These are phyloP conservation scores for Calonectria multiphialidica DNA, from an alignment of 2,329 filamentous ascomycete genomes.

Conservation along the genomic window DNA sequence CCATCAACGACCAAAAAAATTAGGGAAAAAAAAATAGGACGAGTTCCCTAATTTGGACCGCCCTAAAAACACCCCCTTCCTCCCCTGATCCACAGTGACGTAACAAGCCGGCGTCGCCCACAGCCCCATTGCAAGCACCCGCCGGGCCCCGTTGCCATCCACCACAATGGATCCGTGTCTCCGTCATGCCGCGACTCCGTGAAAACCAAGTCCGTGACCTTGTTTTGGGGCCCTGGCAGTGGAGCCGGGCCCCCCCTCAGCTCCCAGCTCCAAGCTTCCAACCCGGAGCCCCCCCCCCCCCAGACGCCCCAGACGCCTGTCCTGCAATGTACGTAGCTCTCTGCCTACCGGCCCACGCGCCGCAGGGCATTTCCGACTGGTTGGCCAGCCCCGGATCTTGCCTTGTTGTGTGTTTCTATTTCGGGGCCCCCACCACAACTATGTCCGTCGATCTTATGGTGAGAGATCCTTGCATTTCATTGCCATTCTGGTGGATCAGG, in stretches of 20 bases:
- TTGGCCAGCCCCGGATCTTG: not conserved
- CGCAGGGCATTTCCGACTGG: not conserved
- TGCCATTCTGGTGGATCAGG: not conserved
- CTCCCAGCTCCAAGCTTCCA: not conserved
- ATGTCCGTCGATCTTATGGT: not conserved
- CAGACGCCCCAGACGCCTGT: not conserved
- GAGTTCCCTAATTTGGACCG: not conserved
- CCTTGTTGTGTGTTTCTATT: not conserved
- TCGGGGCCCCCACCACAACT: not conserved
- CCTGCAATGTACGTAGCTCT: not conserved
- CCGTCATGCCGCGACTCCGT: not conserved
- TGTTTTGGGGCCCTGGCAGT: not conserved
- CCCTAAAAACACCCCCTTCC: not conserved
- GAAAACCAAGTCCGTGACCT: not conserved
- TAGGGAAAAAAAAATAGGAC: not conserved
- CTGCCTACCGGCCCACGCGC: not conserved
- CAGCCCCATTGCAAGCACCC: not conserved
- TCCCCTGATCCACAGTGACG: slow-evolving; percentile 22
- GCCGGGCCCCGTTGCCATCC: not conserved
- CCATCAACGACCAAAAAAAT: no score
- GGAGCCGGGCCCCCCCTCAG: not conserved
- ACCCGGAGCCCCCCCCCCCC: no score
- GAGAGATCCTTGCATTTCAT: not conserved
- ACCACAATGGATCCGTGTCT: not conserved
- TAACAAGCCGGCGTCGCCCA: slow-evolving; percentile 7